Conservation (phyloP, 2,329 filamentous ascomycete species). For the Arthrinium puccinioides region DNA sequence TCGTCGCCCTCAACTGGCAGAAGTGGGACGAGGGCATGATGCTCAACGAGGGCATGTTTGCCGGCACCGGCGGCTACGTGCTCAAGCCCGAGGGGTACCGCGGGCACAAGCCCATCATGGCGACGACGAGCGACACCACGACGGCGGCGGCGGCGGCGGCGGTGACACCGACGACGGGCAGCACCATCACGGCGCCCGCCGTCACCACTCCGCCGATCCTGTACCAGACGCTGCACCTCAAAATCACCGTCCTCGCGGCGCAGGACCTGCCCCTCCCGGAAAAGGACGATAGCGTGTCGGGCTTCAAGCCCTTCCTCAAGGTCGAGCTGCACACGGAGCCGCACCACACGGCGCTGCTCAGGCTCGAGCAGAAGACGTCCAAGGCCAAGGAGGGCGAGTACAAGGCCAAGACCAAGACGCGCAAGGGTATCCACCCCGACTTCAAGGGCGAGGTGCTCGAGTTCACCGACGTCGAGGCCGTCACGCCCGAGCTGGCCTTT, state of each 20-base stretch:
- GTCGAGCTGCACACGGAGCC: conserved; percentile 74
- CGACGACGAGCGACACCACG: conserved; percentile 4
- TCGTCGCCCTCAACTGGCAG: conserved; percentile 93
- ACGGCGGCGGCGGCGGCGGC: conserved; percentile 7
- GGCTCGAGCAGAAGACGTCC: conserved; percentile 33
- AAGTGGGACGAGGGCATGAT: conserved; percentile 88
- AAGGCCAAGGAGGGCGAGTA: conserved; percentile 50
- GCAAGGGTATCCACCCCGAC: conserved; percentile 54
- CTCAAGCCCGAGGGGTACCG: conserved; percentile 65
- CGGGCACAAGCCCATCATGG: conserved; percentile 20
- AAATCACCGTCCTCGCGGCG: conserved; percentile 67
- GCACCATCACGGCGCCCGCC: conserved; percentile 6
- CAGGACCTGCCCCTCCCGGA: conserved; percentile 65
- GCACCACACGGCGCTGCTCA: conserved; percentile 16
- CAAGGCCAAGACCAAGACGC: conserved; percentile 52
- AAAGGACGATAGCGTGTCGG: conserved; percentile 38
- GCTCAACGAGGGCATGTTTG: conserved; percentile 91
- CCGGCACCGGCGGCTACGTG: conserved; percentile 74
- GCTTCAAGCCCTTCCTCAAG: conserved; percentile 76
- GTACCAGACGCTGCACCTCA: conserved; percentile 59
- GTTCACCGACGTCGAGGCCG: conserved; percentile 46
- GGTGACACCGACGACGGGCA: conserved; percentile 5
- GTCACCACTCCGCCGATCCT: conserved; percentile 25
- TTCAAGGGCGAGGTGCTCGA: conserved; percentile 50
- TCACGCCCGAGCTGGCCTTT: conserved; percentile 66